phyloP scores from a whole-genome alignment of 805 yeast genomes.

The Metahyphopichia silvanorum region DNA sequence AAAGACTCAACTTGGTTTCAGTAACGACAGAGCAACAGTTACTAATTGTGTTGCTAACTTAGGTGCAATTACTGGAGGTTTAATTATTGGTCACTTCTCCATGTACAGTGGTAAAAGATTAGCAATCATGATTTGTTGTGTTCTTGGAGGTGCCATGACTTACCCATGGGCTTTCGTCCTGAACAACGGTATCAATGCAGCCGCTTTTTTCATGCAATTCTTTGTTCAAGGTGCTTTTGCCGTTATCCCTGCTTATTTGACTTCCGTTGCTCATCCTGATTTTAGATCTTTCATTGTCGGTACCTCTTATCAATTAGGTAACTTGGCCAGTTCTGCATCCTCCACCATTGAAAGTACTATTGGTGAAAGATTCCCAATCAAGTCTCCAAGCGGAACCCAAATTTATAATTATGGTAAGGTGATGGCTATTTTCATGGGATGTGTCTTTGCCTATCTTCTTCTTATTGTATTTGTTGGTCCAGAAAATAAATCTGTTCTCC shows the following conservation, averaged over 20 bases:
- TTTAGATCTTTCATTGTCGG: slow-evolving; percentile 64
- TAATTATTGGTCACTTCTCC: slow-evolving; percentile 42
- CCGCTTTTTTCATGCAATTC: slow-evolving; percentile 59
- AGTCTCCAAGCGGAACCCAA: slow-evolving; percentile 16
- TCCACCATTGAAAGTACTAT: slow-evolving; percentile 67
- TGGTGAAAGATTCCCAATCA: slow-evolving; percentile 48
- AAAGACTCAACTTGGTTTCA: slow-evolving; percentile 29
- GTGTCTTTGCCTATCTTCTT: slow-evolving; percentile 54
- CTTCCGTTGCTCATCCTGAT: slow-evolving; percentile 61
- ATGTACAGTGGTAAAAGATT: slow-evolving; percentile 37
- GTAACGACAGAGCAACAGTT: slow-evolving; percentile 31
- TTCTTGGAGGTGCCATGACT: slow-evolving; percentile 37
- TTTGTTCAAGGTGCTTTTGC: slow-evolving; percentile 74
- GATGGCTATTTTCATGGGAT: slow-evolving; percentile 66
- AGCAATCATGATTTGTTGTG: slow-evolving; percentile 26
- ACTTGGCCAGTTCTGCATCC: slow-evolving; percentile 62
- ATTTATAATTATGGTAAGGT: slow-evolving; percentile 53
- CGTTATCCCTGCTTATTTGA: slow-evolving; percentile 58
- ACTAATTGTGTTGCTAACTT: slow-evolving; percentile 39
- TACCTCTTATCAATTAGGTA: slow-evolving; percentile 65
- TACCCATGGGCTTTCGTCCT: slow-evolving; percentile 36
- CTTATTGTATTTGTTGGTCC: slow-evolving; percentile 57
- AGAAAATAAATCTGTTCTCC: slow-evolving; percentile 36
- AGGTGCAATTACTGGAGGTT: slow-evolving; percentile 41
- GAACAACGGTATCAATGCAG: slow-evolving; percentile 49